Conservation (phyloP, 2,329 filamentous ascomycete genomes). For the Sporothrix sp. region DNA sequence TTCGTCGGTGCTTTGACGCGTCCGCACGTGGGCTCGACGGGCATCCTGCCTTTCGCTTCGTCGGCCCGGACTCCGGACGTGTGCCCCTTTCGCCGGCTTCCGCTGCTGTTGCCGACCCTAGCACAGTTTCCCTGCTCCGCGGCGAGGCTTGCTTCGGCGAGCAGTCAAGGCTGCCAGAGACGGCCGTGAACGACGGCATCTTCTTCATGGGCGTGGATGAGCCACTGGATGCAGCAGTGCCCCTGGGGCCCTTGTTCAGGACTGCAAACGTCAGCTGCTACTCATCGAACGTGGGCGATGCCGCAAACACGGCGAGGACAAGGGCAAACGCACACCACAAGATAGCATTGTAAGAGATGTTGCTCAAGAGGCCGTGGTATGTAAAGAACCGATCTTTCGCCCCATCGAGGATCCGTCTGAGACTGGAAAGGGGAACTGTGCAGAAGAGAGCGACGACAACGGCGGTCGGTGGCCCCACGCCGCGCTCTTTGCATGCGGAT, state of each 20-base stretch:
- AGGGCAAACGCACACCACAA: background rate
- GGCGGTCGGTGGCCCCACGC: background rate
- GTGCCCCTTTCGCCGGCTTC: background rate
- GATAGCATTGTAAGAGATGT: background rate
- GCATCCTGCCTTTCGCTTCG: too few relatives aligned
- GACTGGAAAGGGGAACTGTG: background rate
- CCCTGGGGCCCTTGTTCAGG: too few relatives aligned
- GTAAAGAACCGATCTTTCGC: background rate
- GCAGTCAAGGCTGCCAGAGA: too few relatives aligned
- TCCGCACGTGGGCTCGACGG: background rate
- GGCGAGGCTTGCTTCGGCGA: too few relatives aligned
- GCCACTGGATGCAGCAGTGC: too few relatives aligned
- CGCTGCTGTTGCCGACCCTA: background rate
- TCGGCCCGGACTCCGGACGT: too few relatives aligned
- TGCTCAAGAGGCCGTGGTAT: background rate
- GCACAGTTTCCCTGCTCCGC: too few relatives aligned
- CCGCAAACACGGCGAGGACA: too few relatives aligned
- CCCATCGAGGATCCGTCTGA: background rate
- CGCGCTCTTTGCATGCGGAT: background rate
- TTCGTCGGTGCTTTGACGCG: background rate
- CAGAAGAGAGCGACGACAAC: background rate
- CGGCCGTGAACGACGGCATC: too few relatives aligned
- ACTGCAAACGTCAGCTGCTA: too few relatives aligned
- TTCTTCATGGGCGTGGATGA: too few relatives aligned
- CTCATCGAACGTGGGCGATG: too few relatives aligned